A percentile compares a stretch with the other conserved stretches of the same genome.
These are phyloP conservation scores for Penicillium roqueforti DNA, from an alignment of 495 filamentous ascomycete genomes.

Conservation along the genomic window DNA sequence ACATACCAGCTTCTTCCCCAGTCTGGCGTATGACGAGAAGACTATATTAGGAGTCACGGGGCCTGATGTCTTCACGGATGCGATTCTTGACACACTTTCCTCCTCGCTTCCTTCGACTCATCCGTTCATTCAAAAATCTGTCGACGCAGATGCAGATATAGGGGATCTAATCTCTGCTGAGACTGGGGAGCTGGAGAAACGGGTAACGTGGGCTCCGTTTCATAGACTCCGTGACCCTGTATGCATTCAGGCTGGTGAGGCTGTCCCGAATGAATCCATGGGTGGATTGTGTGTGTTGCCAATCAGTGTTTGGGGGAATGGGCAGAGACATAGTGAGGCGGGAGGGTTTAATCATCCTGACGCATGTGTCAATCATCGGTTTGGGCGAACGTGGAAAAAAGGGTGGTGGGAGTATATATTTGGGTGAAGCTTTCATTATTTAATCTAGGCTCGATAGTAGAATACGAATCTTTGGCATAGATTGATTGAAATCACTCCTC, in stretches of 20 bases:
- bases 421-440: constrained; percentile 8
- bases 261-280: constrained; percentile 17
- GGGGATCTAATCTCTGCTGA: constrained; percentile 21
- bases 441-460: background rate
- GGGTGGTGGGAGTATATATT: constrained; percentile 33
- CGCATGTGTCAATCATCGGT: constrained; percentile 42
- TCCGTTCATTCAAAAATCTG: constrained; percentile 24
- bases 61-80: constrained; percentile 40
- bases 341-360: constrained; percentile 27
- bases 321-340: constrained; percentile 40
- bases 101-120: constrained; percentile 30
- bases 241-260: constrained; percentile 31
- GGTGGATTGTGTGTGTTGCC: constrained; percentile 42
- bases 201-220: constrained; percentile 45
- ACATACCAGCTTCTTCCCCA: constrained; percentile 10
- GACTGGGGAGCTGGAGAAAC: background rate
- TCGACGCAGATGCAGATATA: constrained; percentile 25
- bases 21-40: constrained; percentile 24
- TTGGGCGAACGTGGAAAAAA: constrained; percentile 37
- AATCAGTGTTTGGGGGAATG: constrained; percentile 43
- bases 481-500: background rate
- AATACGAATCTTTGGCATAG: background rate
- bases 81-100: constrained; percentile 36
- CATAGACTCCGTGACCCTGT: constrained; percentile 28
- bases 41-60: constrained; percentile 37